Conservation (phyloP, 2,329 filamentous ascomycete species). For the Alternaria burnsii region DNA sequence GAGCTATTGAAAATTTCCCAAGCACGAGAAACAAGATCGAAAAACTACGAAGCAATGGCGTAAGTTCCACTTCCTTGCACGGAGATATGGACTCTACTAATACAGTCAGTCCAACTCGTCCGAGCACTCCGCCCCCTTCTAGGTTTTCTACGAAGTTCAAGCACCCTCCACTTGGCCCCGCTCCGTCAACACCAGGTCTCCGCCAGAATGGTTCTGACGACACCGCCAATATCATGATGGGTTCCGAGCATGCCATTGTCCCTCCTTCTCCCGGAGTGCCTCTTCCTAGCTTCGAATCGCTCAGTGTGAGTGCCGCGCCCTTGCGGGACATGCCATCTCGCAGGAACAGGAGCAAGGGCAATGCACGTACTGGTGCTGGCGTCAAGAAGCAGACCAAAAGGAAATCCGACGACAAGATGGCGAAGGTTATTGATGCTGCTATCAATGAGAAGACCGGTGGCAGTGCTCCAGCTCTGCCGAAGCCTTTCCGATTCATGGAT, state of each 20-base stretch:
- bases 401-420: not conserved
- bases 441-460: not conserved
- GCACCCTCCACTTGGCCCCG: not conserved
- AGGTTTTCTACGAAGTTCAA: not conserved
- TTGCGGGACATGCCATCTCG: not conserved
- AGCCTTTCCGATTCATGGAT: constrained; percentile 27
- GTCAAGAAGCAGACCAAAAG: constrained; percentile 18
- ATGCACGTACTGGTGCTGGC: constrained; percentile 15
- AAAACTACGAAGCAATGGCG: constrained; percentile 10
- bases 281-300: not conserved
- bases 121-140: constrained; percentile 7
- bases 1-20: not conserved
- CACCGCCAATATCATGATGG: constrained; percentile 5
- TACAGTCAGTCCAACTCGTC: constrained; percentile 7
- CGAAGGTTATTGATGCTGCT: not conserved
- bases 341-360: not conserved
- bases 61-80: constrained; percentile 4
- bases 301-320: not conserved
- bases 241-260: constrained; percentile 6
- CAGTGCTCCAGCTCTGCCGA: constrained; percentile 1
- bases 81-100: constrained; percentile 8
- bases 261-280: constrained; percentile 21
- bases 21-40: not conserved
- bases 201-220: not conserved
- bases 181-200: not conserved